Conservation (phyloP, 257 asterid genomes). For the Solanum corneliomulleri region DNA sequence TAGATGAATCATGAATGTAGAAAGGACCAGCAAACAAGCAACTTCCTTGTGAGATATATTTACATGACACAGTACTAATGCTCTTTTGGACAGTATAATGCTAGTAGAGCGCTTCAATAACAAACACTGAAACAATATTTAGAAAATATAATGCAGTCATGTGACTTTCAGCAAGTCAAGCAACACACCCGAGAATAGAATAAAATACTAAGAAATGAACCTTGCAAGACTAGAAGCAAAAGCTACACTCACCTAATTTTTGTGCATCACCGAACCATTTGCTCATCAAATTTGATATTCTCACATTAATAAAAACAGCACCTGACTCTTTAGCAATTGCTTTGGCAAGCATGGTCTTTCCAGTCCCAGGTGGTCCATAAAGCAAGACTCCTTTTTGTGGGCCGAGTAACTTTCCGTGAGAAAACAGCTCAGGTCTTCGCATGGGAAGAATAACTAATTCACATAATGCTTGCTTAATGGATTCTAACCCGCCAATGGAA, state of each 20-base stretch:
- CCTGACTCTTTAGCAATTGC: constrained; percentile 96
- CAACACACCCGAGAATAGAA: not conserved
- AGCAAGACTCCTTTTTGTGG: constrained; percentile 93
- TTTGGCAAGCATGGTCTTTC: constrained; percentile 98
- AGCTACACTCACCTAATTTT: constrained; percentile 54
- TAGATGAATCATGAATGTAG: not conserved
- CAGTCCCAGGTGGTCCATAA: constrained; percentile 98
- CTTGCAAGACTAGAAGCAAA: not conserved
- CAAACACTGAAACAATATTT: not conserved
- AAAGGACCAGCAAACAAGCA: not conserved
- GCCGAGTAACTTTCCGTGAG: constrained; percentile 74
- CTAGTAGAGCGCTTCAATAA: not conserved
- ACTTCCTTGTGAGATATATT: not conserved
- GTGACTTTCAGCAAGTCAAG: not conserved
- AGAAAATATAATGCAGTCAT: not conserved
- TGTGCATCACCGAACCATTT: constrained; percentile 99
- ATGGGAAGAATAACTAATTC: constrained; percentile 89
- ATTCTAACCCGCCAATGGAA: constrained; percentile 82
- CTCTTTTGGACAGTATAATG: not conserved
- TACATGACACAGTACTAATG: not conserved
- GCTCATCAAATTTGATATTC: constrained; percentile 86
- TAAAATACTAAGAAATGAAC: not conserved
- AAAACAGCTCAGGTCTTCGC: constrained; percentile 80
- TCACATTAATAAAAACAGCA: constrained; percentile 82
- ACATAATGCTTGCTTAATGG: constrained; percentile 57